Percentiles rank a stretch among this genome's conserved stretches.
These are phyloP conservation scores for Rhododendron vialii DNA, from an alignment of 148 eudicot species.

Conservation along the genomic window DNA sequence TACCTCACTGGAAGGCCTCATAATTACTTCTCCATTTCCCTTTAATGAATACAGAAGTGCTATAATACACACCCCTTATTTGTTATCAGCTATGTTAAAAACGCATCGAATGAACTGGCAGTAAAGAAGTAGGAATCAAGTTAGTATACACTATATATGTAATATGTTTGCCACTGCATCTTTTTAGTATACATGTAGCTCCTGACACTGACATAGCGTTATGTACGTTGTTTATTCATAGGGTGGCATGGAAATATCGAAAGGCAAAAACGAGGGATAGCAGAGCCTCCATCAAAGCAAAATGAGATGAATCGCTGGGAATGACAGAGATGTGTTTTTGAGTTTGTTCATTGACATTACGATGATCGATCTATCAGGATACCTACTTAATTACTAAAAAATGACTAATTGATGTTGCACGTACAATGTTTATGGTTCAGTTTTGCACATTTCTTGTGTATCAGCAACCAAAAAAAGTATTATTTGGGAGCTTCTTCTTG, in stretches of 20 bases:
- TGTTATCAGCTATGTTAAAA: no score
- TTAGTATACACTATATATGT: no score
- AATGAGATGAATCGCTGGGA: constrained; percentile 9
- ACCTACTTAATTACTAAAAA: no score
- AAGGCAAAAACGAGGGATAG: constrained; percentile 11
- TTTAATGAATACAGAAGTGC: no score
- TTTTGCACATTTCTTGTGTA: no score
- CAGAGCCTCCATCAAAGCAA: constrained; percentile 11
- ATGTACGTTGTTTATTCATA: background rate
- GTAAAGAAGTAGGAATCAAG: no score
- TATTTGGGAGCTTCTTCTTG: background rate
- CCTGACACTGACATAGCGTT: background rate
- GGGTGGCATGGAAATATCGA: constrained; percentile 17
- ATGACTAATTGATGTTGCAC: background rate
- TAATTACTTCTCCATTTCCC: no score
- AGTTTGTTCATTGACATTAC: background rate
- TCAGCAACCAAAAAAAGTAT: no score
- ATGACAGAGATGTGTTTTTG: background rate
- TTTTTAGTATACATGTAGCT: background rate
- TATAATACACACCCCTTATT: no score
- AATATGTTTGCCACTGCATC: no score
- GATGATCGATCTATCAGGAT: background rate
- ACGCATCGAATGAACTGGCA: no score
- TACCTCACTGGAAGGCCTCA: no score
- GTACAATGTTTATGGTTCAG: background rate